Evolutionary conservation across 495 filamentous ascomycete species (phyloP).

Genomic region (Podospora australis): DNA sequence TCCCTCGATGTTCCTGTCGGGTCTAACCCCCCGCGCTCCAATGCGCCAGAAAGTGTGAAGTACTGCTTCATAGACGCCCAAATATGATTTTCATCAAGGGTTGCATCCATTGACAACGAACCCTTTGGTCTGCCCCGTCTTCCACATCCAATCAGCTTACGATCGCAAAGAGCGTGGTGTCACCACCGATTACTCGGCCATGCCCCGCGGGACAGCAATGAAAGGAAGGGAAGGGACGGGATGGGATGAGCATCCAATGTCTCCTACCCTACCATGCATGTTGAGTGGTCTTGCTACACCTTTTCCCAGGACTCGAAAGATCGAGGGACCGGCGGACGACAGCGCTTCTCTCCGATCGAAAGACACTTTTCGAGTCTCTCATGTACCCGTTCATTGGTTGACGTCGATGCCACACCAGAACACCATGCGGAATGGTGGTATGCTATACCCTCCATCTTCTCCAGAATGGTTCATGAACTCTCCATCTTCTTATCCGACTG

Average conservation of each 20-base stretch:
- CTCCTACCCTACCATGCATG: constrained; percentile 16
- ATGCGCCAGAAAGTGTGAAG: constrained; percentile 14
- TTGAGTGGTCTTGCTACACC: no score
- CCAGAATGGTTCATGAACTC: background rate
- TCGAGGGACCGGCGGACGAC: background rate
- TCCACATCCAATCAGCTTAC: constrained; percentile 13
- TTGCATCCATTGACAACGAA: background rate
- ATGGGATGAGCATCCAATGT: constrained; percentile 15
- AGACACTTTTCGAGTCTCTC: no score
- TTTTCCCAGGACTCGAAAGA: constrained; percentile 2
- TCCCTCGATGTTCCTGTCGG: no score
- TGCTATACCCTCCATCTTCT: constrained; percentile 11
- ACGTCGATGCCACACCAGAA: background rate
- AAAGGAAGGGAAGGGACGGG: no score
- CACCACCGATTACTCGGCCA: constrained; percentile 7
- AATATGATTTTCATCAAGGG: background rate
- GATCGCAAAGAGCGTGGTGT: constrained; percentile 23
- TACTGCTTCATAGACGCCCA: background rate
- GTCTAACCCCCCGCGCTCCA: constrained; percentile 16
- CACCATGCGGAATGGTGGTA: constrained; percentile 4
- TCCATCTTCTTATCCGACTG: constrained; percentile 9
- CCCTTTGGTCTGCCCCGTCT: background rate
- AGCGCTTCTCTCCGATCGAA: constrained; percentile 3
- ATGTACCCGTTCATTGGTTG: no score
- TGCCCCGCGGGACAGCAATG: background rate